A percentile compares a stretch with the other conserved stretches of the same genome.
phyloP scores from a whole-genome alignment of 345 rosid species.

The Gossypium thurberi region DNA sequence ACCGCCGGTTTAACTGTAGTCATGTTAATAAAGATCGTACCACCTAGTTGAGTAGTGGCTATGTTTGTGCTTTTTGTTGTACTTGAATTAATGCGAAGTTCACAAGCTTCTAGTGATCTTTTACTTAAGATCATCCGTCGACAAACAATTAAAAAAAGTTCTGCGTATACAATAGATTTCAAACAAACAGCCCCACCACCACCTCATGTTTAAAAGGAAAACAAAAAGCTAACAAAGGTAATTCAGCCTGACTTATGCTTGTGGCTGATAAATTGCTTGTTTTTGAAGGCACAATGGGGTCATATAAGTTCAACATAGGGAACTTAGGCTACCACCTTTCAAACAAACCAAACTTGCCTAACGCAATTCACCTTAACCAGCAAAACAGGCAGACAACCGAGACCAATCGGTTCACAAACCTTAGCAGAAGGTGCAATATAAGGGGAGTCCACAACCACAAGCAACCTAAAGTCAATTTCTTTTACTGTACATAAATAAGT shows the following conservation, averaged over 20 bases:
- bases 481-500: background rate
- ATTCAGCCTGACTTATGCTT: background rate
- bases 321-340: background rate
- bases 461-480: background rate
- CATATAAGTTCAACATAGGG: background rate
- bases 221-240: background rate
- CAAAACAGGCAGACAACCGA: background rate
- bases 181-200: background rate
- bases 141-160: background rate
- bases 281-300: background rate
- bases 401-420: background rate
- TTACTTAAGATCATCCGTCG: background rate
- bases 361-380: background rate
- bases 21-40: background rate
- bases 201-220: background rate
- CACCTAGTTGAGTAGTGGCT: background rate
- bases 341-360: background rate
- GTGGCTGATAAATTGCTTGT: background rate
- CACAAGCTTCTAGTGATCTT: background rate
- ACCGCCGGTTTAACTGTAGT: background rate
- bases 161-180: background rate
- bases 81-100: background rate
- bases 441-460: background rate
- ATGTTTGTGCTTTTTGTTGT: background rate
- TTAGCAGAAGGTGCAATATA: background rate